Evolutionary conservation across 1,284 basidiomycete species (phyloP).

Genomic region (Rhodotorula sp.): DNA sequence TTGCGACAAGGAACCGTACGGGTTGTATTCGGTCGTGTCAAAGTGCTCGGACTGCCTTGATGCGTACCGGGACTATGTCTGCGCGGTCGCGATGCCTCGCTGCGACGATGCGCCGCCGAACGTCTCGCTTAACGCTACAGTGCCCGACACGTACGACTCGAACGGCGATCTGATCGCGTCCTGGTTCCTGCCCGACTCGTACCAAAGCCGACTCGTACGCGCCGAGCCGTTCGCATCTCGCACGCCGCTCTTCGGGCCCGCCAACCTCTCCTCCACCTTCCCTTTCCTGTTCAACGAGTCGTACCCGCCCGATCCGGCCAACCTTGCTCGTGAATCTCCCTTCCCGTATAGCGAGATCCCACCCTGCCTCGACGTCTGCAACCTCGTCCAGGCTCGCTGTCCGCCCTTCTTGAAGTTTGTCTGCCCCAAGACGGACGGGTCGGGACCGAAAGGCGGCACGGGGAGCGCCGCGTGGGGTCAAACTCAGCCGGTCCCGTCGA

Average conservation of each 20-base stretch:
- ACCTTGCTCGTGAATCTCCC: slow-evolving; percentile 5
- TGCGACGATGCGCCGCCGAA: slow-evolving; percentile 46
- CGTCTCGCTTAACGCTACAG: not conserved
- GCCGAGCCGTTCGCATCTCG: slow-evolving; percentile 28
- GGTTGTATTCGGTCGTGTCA: slow-evolving; percentile 49
- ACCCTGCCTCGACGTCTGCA: slow-evolving; percentile 44
- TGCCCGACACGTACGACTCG: not conserved
- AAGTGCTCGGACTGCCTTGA: slow-evolving; percentile 49
- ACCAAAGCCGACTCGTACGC: slow-evolving; percentile 24
- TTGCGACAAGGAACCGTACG: slow-evolving; percentile 45
- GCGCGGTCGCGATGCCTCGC: slow-evolving; percentile 50
- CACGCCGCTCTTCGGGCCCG: slow-evolving; percentile 35
- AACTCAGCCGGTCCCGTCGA: slow-evolving; percentile 3
- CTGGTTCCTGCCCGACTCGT: slow-evolving; percentile 13
- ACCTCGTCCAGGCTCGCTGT: slow-evolving; percentile 43
- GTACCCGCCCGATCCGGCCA: not conserved
- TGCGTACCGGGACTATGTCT: slow-evolving; percentile 51
- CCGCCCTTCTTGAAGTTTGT: slow-evolving; percentile 43
- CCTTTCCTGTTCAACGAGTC: slow-evolving; percentile 28
- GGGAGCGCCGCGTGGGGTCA: slow-evolving; percentile 27
- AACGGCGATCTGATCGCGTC: not conserved
- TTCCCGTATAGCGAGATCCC: slow-evolving; percentile 45
- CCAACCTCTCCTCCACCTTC: slow-evolving; percentile 27
- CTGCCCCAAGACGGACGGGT: slow-evolving; percentile 36
- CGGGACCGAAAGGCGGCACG: slow-evolving; percentile 10